Evolutionary conservation across 1,284 basidiomycete genomes (phyloP), one percentile per base, ranked within the genome.

Genomic region (Marasmius sp.): DNA sequence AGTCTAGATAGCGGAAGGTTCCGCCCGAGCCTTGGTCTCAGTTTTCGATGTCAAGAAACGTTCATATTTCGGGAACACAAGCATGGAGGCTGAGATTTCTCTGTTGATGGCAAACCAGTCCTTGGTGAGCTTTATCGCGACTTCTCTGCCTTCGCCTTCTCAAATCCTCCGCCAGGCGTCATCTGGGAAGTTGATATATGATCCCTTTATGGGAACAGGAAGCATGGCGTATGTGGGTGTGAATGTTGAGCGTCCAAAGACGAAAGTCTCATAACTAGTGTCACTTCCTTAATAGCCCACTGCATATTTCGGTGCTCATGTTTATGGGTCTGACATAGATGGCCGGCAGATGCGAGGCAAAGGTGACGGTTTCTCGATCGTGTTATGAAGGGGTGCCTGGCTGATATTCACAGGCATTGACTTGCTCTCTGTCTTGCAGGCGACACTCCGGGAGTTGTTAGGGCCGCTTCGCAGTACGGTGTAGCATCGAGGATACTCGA

Each of bases 141-240:
- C 36, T 47, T 9, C 20, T n/a, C 27, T 37, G 22, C 59, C 57
- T 55, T 36, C 56, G 10, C 54, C 49, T 33, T 37, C 64, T 60
- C 51, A 18, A 57, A 9, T 16, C 10, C 36, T 59, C 45, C 52
- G 14, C 14, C 60, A 95, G 93, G 91, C 95, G 0, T 84, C 88
- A 3, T 88, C 93, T 1, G 95, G 95, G 43, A 97, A 93, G 74
- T 74, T 98, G 37, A 82, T 98, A 18, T 98, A 98, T 69, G 97
- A 99, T 72, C 97, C 97, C 0, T 99, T 99, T 73, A 88, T 93
- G 54, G 97, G 97, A 0, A 99, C 97, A 0, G 97, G 97, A 6
- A 97, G 95, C 66, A 93, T 98, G 88, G 88, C 95, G 36, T 96
- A 98, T 75, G 90, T 92, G 63, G 64, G 84, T 75, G 33, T 20